These are phyloP conservation scores for Lagenidium giganteum DNA, from an alignment of 352 stramenopile species.

Conservation along the genomic window DNA sequence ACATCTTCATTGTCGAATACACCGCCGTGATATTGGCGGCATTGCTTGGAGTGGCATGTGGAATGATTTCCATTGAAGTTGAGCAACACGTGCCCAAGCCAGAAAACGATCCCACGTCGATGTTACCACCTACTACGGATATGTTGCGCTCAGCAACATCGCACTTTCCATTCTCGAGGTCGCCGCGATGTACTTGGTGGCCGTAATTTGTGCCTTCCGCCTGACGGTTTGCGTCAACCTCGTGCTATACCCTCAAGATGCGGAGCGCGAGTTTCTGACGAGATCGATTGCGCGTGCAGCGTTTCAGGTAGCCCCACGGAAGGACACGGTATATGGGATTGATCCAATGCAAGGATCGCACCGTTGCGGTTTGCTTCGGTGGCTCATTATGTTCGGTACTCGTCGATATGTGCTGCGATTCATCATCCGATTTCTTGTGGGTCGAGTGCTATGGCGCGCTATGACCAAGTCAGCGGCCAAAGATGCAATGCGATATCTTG, in stretches of 20 bases:
- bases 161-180: constrained; percentile 1
- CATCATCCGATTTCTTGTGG: too few species aligned
- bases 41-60: constrained; percentile 1
- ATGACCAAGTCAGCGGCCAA: constrained; percentile 55
- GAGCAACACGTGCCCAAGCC: constrained; percentile 1
- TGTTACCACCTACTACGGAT: not conserved
- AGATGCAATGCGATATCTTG: constrained; percentile 33
- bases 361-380: constrained; percentile 24
- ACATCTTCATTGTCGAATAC: constrained; percentile 3
- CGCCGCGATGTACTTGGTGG: too few species aligned
- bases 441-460: too few species aligned
- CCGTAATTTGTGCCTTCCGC: too few species aligned
- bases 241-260: constrained; percentile 36
- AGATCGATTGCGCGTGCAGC: constrained; percentile 36
- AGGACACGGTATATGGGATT: constrained; percentile 40
- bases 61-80: constrained; percentile 3
- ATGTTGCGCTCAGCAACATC: not conserved
- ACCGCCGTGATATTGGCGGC: not conserved
- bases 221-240: constrained; percentile 36
- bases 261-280: constrained; percentile 45
- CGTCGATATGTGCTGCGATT: constrained; percentile 53
- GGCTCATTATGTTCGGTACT: constrained; percentile 39
- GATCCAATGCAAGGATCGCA: constrained; percentile 47
- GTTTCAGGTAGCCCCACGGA: constrained; percentile 37
- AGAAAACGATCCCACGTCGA: not conserved